Percentiles rank a stretch among this genome's conserved stretches.
Conservation (phyloP, 2,329 filamentous ascomycete species). For the Neopestalotiopsis rosae region DNA sequence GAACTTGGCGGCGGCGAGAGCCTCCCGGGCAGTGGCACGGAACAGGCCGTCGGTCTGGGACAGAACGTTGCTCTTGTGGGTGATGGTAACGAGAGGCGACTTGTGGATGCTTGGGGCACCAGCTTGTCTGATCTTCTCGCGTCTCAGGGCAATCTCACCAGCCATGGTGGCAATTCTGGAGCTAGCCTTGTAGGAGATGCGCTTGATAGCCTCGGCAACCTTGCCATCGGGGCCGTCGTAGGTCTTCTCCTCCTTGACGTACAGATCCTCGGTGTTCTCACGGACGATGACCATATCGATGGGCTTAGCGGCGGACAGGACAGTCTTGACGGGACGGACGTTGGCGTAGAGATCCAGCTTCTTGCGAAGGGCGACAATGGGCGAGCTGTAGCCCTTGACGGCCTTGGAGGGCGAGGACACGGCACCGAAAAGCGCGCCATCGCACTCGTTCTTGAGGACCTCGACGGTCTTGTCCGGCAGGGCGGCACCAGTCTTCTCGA, state of each 20-base stretch:
- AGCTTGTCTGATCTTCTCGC: constrained; percentile 77
- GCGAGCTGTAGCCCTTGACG: constrained; percentile 94
- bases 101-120: constrained; percentile 65
- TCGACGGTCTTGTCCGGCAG: constrained; percentile 91
- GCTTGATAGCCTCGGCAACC: constrained; percentile 97
- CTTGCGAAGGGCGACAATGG: constrained; percentile 96
- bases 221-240: constrained; percentile 76
- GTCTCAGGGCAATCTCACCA: constrained; percentile 88
- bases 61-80: constrained; percentile 97
- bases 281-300: constrained; percentile 98
- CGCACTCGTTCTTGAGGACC: constrained; percentile 86
- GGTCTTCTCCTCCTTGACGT: constrained; percentile 95
- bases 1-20: constrained; percentile 72
- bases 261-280: constrained; percentile 98
- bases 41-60: constrained; percentile 97
- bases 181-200: constrained; percentile 86
- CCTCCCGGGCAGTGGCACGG: constrained; percentile 77
- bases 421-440: constrained; percentile 95
- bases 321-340: constrained; percentile 91
- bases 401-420: constrained; percentile 90
- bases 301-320: constrained; percentile 66
- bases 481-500: constrained; percentile 86
- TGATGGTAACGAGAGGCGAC: constrained; percentile 85
- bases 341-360: constrained; percentile 95
- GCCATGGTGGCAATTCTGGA: constrained; percentile 91